These are phyloP conservation scores for Ustilago crameri DNA, from an alignment of 1,284 basidiomycete species.

Conservation along the genomic window DNA sequence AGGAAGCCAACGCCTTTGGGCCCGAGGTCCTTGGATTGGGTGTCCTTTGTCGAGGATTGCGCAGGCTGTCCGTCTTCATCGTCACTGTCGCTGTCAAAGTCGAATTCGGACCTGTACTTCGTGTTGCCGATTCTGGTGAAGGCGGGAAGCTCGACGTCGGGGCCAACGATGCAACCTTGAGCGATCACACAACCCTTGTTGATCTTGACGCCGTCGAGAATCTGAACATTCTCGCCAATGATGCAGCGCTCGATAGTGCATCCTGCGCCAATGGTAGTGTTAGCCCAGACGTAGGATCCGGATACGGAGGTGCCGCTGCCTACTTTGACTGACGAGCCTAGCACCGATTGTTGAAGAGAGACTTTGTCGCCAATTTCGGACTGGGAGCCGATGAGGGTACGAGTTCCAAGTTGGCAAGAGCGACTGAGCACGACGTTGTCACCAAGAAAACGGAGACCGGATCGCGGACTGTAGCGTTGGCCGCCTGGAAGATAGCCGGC, in stretches of 20 bases:
- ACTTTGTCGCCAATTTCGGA: conserved; percentile 72
- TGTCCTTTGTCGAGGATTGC: conserved; percentile 31
- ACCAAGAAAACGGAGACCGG: conserved; percentile 52
- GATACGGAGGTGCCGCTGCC: conserved; percentile 68
- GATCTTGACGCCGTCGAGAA: conserved; percentile 77
- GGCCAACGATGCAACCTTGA: conserved; percentile 63
- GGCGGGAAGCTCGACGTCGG: conserved; percentile 74
- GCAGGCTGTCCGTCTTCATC: conserved; percentile 50
- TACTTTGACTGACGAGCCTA: conserved; percentile 79
- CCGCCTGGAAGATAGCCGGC: conserved; percentile 88
- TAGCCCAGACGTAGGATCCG: conserved; percentile 58
- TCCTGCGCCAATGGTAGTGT: conserved; percentile 73
- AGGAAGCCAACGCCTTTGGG: conserved; percentile 48
- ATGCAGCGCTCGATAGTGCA: conserved; percentile 76
- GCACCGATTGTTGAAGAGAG: conserved; percentile 77
- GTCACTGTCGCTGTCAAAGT: conserved; percentile 50
- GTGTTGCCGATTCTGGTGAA: conserved; percentile 78
- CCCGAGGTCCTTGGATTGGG: conserved; percentile 40
- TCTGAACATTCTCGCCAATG: conserved; percentile 78
- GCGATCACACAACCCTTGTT: conserved; percentile 70
- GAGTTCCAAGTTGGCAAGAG: conserved; percentile 45
- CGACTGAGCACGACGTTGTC: conserved; percentile 48
- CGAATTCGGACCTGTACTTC: conserved; percentile 40
- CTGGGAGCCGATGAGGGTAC: conserved; percentile 47
- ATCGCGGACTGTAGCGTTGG: conserved; percentile 37